Percentiles rank a stretch among this genome's conserved stretches.
Conservation (phyloP, 2,329 filamentous ascomycete species). For the Amesomyces nigricolor region DNA sequence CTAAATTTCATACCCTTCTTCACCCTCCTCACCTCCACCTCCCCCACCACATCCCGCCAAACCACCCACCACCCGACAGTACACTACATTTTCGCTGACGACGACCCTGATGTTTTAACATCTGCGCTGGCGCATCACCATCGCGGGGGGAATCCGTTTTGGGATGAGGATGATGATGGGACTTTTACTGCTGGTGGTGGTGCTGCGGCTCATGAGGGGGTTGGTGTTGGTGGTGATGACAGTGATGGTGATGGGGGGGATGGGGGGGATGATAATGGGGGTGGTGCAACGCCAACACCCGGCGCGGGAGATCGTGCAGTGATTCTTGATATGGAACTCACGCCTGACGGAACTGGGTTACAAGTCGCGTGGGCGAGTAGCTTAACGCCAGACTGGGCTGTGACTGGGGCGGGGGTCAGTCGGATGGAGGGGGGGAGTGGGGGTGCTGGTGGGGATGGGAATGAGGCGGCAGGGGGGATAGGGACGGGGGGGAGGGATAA, state of each 20-base stretch:
- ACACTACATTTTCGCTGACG: conserved; percentile 90
- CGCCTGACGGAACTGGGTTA: conserved; percentile 39
- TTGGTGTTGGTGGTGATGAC: conserved; percentile 12
- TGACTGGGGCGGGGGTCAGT: conserved; percentile 43
- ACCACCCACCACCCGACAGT: conserved; percentile 76
- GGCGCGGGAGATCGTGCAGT: conserved; percentile 39
- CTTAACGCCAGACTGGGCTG: conserved; percentile 67
- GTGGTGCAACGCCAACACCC: neutral
- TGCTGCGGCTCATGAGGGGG: neutral
- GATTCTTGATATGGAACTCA: conserved; percentile 49
- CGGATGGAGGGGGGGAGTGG: conserved; percentile 35
- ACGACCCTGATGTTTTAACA: conserved; percentile 73
- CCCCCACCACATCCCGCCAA: conserved; percentile 45
- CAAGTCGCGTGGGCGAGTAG: conserved; percentile 64
- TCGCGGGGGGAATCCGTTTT: conserved; percentile 12
- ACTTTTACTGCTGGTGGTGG: too few species aligned
- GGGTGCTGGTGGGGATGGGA: conserved; percentile 20
- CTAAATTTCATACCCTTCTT: conserved; percentile 72
- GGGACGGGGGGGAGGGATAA: conserved; percentile 4
- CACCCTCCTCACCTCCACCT: conserved; percentile 71
- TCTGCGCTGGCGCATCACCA: conserved; percentile 51
- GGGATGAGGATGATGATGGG: too few species aligned
- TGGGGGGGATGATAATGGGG: conserved; percentile 23
- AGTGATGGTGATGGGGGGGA: conserved; percentile 27
- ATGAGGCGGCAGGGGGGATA: conserved; percentile 27